Evolutionary conservation across 1,284 basidiomycete species (phyloP).

Genomic region (Puccinia hordei): DNA sequence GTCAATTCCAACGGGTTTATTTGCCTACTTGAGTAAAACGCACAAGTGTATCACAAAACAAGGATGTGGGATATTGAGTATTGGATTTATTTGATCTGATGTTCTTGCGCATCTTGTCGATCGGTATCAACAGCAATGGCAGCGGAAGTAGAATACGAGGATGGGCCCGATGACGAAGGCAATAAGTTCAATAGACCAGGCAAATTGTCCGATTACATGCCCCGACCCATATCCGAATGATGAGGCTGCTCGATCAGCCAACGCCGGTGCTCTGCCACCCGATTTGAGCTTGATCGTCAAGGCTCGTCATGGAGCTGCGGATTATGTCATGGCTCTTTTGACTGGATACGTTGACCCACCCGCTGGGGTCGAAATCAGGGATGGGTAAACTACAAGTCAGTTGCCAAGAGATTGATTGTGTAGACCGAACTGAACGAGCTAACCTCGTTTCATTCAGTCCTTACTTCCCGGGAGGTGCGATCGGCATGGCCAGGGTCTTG

Average conservation of each 20-base stretch:
- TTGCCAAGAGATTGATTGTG: neutral
- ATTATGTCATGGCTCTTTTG: slow-evolving; percentile 94
- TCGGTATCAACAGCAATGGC: slow-evolving; percentile 68
- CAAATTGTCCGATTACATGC: slow-evolving; percentile 96
- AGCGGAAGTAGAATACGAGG: slow-evolving; percentile 93
- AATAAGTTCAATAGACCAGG: slow-evolving; percentile 99
- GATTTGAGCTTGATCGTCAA: slow-evolving; percentile 97
- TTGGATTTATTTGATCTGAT: neutral
- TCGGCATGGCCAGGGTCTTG: slow-evolving; percentile 95
- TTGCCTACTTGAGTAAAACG: neutral
- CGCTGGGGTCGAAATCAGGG: slow-evolving; percentile 91
- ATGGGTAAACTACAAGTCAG: slow-evolving; percentile 94
- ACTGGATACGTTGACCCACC: slow-evolving; percentile 98
- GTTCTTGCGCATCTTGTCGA: neutral
- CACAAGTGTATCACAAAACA: neutral
- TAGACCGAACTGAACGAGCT: slow-evolving; percentile 47
- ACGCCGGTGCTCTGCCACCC: slow-evolving; percentile 92
- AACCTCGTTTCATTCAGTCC: slow-evolving; percentile 50
- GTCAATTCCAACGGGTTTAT: too few species aligned
- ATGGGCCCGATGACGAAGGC: slow-evolving; percentile 91
- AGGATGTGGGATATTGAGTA: neutral
- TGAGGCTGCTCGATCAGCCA: slow-evolving; percentile 91
- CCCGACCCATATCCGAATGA: slow-evolving; percentile 95
- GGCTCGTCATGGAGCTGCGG: slow-evolving; percentile 95
- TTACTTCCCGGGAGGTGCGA: slow-evolving; percentile 95